These are phyloP conservation scores for Dimocarpus longan DNA, from an alignment of 345 rosid genomes.

Conservation along the genomic window DNA sequence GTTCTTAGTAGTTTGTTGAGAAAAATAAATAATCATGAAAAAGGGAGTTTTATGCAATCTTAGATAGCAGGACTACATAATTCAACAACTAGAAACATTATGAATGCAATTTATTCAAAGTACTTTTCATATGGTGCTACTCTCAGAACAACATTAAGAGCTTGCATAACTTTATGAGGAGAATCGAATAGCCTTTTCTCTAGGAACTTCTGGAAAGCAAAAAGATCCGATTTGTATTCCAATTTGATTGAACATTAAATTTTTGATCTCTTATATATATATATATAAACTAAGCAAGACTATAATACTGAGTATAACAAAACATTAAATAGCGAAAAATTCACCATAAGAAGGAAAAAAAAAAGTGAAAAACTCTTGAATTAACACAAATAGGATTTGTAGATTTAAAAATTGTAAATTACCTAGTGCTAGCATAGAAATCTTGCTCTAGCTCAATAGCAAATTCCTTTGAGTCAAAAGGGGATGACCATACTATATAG, in stretches of 20 bases:
- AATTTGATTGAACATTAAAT: too few relatives aligned
- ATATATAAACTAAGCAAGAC: background rate
- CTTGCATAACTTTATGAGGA: slow-evolving; percentile 69
- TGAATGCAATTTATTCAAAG: background rate
- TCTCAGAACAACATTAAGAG: slow-evolving; percentile 65
- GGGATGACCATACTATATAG: slow-evolving; percentile 66
- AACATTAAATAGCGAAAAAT: too few relatives aligned
- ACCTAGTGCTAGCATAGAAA: slow-evolving; percentile 30
- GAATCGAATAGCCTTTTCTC: slow-evolving; percentile 38
- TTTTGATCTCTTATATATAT: slow-evolving; percentile 51
- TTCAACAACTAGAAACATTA: background rate
- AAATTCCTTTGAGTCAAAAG: slow-evolving; percentile 64
- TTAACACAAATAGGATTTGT: background rate
- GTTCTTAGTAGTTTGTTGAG: background rate
- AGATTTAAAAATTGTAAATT: background rate
- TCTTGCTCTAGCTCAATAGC: slow-evolving; percentile 36
- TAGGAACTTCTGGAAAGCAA: slow-evolving; percentile 47
- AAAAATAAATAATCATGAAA: background rate
- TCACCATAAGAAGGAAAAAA: background rate
- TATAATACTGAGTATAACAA: background rate
- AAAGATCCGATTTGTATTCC: background rate
- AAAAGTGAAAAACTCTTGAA: background rate
- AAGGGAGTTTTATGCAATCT: background rate
- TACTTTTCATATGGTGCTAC: slow-evolving; percentile 46
- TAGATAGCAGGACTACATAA: background rate